Evolutionary conservation across 306 rosid species (phyloP).

Genomic region (Mucuna pruriens): DNA sequence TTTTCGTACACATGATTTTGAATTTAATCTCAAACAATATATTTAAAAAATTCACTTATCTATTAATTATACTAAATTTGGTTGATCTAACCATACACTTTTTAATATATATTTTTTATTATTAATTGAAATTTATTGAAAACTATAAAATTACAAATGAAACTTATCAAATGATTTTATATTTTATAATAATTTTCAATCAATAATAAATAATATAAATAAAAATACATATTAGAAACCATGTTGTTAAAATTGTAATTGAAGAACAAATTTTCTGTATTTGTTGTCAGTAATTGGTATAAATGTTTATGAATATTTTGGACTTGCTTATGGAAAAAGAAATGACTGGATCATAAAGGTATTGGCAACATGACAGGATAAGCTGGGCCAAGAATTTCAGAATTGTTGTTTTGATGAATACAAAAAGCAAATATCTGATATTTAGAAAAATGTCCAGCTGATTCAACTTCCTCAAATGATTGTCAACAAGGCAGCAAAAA

Average conservation of each 20-base stretch:
- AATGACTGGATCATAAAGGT: neutral
- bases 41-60: too few relatives aligned
- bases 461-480: neutral
- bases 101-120: too few relatives aligned
- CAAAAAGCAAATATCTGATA: slow-evolving; percentile 1
- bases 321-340: neutral
- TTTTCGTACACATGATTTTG: too few relatives aligned
- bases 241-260: neutral
- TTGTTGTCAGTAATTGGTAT: neutral
- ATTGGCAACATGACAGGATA: neutral
- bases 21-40: too few relatives aligned
- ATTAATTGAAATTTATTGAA: too few relatives aligned
- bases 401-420: neutral
- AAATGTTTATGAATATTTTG: neutral
- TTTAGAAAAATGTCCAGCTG: neutral
- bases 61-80: too few relatives aligned
- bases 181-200: too few relatives aligned
- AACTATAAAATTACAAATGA: too few relatives aligned
- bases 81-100: too few relatives aligned
- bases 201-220: too few relatives aligned
- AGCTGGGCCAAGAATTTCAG: neutral
- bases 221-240: too few relatives aligned
- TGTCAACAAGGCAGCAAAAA: neutral
- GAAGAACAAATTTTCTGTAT: neutral
- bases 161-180: too few relatives aligned